Evolutionary conservation across 345 rosid genomes (phyloP), one percentile per base, ranked within the genome.

Genomic region (Pugionium dolabratum): DNA sequence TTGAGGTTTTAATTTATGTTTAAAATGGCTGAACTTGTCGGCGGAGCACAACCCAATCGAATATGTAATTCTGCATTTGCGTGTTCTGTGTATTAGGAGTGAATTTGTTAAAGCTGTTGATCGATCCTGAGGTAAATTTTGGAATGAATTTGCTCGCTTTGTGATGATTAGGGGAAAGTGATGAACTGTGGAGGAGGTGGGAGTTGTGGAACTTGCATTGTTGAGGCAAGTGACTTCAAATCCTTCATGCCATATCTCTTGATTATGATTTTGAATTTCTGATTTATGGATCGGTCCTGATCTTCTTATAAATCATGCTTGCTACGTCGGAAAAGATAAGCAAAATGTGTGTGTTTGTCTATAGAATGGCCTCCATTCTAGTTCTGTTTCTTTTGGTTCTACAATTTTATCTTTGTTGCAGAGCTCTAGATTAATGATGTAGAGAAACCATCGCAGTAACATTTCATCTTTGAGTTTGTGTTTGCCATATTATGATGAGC

Each of bases 161-260:
- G 52, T 72, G 71, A 59, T 64, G 50, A 33, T 11, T 73, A 93
- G 98, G 97, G 97, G 4, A 93, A 93, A 71, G 79, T 82, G 63
- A 87, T 88, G 97, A 93, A 90, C 66, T 93, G 96, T 75, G 97
- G 98, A 40, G 98, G 98, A 7, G 89, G 85, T 45, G 97, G 97
- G 59, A 90, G 91, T 71, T 92, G 98, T 64, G 96, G 98, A 67
- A 89, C 95, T 72, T 89, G 98, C 78, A 86, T 89, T 72, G 96
- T 87, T 2, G 95, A 92, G 91, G 96, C 88, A 76, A 61, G 49
- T 40, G 9, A 42, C 50, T 53, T 53, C 45, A 9, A 37, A 37
- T 32, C 8, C 26, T 51, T 42, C 37, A 7, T 41, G 32, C 27
- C 3, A 30, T 39, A 1, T 31, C 43, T 37, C 37, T 26, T 46